phyloP scores from a whole-genome alignment of 768 basidiomycete species.

The Terana coerulea region DNA sequence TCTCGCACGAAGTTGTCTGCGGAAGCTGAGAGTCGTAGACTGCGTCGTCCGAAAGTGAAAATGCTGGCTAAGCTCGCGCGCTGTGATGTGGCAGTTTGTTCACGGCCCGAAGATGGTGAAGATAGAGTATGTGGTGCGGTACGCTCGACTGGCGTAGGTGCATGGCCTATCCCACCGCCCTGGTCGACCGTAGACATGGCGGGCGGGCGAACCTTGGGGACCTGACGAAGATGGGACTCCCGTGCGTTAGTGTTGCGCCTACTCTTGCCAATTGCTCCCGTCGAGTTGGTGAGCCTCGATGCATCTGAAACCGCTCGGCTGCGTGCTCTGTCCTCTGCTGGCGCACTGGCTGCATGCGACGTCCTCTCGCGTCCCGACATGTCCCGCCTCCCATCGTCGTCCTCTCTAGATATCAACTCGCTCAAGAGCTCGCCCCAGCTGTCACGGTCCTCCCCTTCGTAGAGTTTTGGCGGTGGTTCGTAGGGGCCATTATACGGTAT shows the following conservation, averaged over 20 bases:
- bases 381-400: conserved; percentile 6
- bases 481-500: conserved; percentile 64
- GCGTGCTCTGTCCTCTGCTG: conserved; percentile 9
- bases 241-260: conserved; percentile 27
- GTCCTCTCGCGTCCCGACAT: conserved; percentile 3
- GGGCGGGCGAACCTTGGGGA: conserved; percentile 17
- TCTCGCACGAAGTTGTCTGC: conserved; percentile 23
- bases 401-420: conserved; percentile 22
- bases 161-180: conserved; percentile 65
- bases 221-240: conserved; percentile 24
- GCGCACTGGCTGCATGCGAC: conserved; percentile 11
- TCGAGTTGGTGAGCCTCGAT: conserved; percentile 39
- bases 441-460: conserved; percentile 21
- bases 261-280: conserved; percentile 14
- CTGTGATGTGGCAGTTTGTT: conserved; percentile 24
- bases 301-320: conserved; percentile 38
- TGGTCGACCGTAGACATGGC: conserved; percentile 42
- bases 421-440: conserved; percentile 30
- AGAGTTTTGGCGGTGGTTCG: conserved; percentile 34
- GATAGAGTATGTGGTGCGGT: conserved; percentile 17
- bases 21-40: conserved; percentile 21
- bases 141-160: conserved; percentile 39
- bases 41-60: conserved; percentile 41
- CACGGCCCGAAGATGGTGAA: conserved; percentile 18
- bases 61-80: conserved; percentile 52